A percentile compares a stretch with the other conserved stretches of the same genome.
These are phyloP conservation scores for Prunus mongolica DNA, from an alignment of 306 rosid species.

Conservation along the genomic window DNA sequence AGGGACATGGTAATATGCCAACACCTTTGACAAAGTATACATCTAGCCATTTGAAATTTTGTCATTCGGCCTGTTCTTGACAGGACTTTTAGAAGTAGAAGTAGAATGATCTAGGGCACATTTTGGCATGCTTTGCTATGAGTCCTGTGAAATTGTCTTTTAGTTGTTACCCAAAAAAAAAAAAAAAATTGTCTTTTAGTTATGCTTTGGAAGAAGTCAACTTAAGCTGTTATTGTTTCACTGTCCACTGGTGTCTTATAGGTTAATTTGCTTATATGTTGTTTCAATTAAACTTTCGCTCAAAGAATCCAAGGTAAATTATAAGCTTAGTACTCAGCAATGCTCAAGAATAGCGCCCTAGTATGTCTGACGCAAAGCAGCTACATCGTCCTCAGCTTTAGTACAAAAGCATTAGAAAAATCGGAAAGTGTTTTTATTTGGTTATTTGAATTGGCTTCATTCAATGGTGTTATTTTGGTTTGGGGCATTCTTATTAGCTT, in stretches of 20 bases:
- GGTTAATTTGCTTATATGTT: background rate
- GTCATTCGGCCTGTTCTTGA: background rate
- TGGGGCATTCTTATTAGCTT: background rate
- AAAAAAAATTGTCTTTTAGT: background rate
- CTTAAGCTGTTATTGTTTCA: background rate
- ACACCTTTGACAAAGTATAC: background rate
- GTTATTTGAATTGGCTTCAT: no score
- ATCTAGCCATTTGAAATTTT: background rate
- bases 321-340: background rate
- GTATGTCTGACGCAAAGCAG: background rate
- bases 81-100: background rate
- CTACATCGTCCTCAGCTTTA: background rate
- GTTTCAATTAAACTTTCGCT: background rate
- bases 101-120: background rate
- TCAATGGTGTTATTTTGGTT: background rate
- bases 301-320: background rate
- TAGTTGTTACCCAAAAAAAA: background rate
- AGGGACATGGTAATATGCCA: background rate
- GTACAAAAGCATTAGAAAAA: background rate
- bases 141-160: background rate
- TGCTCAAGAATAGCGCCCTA: background rate
- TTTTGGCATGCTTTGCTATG: slow-evolving; percentile 3
- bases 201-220: background rate
- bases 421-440: background rate
- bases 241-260: background rate